Percentiles rank a stretch among this genome's conserved stretches.
Conservation (phyloP, 495 filamentous ascomycete species). For the Penicillium salamii region DNA sequence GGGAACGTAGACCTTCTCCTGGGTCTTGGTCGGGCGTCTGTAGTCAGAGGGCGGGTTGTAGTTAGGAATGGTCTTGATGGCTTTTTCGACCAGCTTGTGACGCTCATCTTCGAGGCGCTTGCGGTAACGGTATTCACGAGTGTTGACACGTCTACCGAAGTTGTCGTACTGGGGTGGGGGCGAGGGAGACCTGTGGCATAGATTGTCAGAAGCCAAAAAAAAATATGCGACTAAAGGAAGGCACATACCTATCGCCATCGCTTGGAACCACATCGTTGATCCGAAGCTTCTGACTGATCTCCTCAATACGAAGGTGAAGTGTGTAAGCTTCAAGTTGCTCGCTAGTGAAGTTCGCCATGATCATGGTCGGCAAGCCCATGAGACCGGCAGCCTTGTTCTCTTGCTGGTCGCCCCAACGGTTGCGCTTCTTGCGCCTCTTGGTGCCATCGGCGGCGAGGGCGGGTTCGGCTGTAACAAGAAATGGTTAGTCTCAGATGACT, state of each 20-base stretch:
- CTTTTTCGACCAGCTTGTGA: slow-evolving; percentile 95
- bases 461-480: slow-evolving; percentile 37
- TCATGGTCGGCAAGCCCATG: slow-evolving; percentile 95
- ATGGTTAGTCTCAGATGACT: neutral
- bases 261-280: slow-evolving; percentile 97
- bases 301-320: slow-evolving; percentile 90
- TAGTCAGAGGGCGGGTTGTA: slow-evolving; percentile 98
- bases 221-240: neutral
- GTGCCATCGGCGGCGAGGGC: slow-evolving; percentile 60
- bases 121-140: slow-evolving; percentile 93
- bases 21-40: slow-evolving; percentile 96
- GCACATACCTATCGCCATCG: slow-evolving; percentile 83
- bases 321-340: slow-evolving; percentile 98
- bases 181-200: slow-evolving; percentile 73
- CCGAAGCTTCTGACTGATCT: slow-evolving; percentile 97
- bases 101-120: slow-evolving; percentile 97
- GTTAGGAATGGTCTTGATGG: slow-evolving; percentile 97
- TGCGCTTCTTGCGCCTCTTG: slow-evolving; percentile 90
- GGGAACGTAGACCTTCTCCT: slow-evolving; percentile 99
- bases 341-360: slow-evolving; percentile 93
- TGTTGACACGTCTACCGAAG: slow-evolving; percentile 97
- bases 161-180: slow-evolving; percentile 98
- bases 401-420: slow-evolving; percentile 92
- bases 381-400: slow-evolving; percentile 98
- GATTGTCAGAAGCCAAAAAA: neutral